A percentile compares a stretch with the other conserved stretches of the same genome.
phyloP scores from a whole-genome alignment of 1,284 basidiomycete species.

The Moesziomyces globuligerus region DNA sequence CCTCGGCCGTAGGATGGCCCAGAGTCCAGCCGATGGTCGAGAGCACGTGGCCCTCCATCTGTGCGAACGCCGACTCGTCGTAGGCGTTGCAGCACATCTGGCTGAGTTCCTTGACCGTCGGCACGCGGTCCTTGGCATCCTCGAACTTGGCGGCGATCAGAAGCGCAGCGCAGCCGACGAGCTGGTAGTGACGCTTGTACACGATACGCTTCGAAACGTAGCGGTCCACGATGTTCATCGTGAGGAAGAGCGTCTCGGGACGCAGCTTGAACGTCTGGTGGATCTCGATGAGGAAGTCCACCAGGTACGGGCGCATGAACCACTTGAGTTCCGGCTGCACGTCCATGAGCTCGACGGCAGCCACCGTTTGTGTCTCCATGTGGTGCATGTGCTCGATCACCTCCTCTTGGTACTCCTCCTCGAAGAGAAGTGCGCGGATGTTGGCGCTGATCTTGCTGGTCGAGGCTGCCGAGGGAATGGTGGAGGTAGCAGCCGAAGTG shows the following conservation, averaged over 20 bases:
- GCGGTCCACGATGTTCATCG: constrained; percentile 98
- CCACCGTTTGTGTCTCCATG: constrained; percentile 92
- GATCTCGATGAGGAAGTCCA: constrained; percentile 98
- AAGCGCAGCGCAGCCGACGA: constrained; percentile 95
- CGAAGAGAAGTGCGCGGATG: constrained; percentile 67
- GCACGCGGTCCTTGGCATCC: constrained; percentile 97
- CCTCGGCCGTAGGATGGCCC: constrained; percentile 97
- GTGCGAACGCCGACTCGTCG: constrained; percentile 88
- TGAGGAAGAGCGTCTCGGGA: constrained; percentile 97
- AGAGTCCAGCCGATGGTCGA: constrained; percentile 94
- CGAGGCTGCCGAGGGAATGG: constrained; percentile 17
- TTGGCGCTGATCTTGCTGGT: constrained; percentile 30
- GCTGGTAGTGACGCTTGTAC: constrained; percentile 98
- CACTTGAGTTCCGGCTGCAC: constrained; percentile 91
- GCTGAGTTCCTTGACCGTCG: constrained; percentile 89
- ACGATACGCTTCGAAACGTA: constrained; percentile 98
- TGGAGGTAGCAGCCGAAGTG: constrained; percentile 42
- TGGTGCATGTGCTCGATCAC: constrained; percentile 91
- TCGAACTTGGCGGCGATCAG: constrained; percentile 99
- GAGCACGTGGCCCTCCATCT: constrained; percentile 86
- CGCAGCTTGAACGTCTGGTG: constrained; percentile 90
- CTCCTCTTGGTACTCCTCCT: constrained; percentile 95
- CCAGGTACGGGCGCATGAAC: constrained; percentile 95
- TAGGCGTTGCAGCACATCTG: constrained; percentile 95
- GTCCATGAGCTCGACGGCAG: constrained; percentile 92